Percentiles rank a stretch among this genome's conserved stretches.
Evolutionary conservation across 2,329 filamentous ascomycete species (phyloP).

Genomic region (Diaporthe citriasiana): DNA sequence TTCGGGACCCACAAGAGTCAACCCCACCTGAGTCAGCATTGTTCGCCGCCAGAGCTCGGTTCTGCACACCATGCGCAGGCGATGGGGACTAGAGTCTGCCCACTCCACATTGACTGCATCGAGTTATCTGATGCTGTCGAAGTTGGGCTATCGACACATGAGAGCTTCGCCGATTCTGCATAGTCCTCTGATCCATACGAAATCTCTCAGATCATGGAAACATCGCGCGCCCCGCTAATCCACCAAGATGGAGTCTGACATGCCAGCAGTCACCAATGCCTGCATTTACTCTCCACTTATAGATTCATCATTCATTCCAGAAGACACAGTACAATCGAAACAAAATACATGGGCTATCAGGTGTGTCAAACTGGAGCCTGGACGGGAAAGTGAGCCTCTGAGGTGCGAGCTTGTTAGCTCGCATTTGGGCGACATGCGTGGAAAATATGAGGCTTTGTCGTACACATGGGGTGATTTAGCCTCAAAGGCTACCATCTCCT

Average conservation of each 20-base stretch:
- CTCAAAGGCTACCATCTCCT: background rate
- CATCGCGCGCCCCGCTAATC: background rate
- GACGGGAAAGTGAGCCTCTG: background rate
- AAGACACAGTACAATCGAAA: background rate
- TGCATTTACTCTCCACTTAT: constrained; percentile 2
- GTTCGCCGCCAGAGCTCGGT: background rate
- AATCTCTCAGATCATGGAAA: background rate
- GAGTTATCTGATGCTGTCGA: background rate
- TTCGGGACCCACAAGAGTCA: background rate
- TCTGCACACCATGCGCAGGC: no score
- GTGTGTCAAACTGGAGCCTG: constrained; percentile 1
- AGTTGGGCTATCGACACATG: background rate
- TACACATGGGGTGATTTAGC: constrained; percentile 8
- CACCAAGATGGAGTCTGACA: background rate
- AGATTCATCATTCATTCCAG: background rate
- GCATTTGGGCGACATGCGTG: background rate
- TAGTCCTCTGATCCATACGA: background rate
- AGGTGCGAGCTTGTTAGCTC: constrained; percentile 18
- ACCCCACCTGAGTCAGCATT: background rate
- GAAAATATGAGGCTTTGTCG: constrained; percentile 22
- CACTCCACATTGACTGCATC: background rate
- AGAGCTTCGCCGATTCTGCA: no score
- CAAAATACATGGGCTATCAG: background rate
- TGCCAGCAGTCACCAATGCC: background rate
- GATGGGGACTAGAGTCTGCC: no score